Percentiles rank a stretch among this genome's conserved stretches.
Conservation (phyloP, 371 early-diverging fungal species). For the Coemansia sp. region DNA sequence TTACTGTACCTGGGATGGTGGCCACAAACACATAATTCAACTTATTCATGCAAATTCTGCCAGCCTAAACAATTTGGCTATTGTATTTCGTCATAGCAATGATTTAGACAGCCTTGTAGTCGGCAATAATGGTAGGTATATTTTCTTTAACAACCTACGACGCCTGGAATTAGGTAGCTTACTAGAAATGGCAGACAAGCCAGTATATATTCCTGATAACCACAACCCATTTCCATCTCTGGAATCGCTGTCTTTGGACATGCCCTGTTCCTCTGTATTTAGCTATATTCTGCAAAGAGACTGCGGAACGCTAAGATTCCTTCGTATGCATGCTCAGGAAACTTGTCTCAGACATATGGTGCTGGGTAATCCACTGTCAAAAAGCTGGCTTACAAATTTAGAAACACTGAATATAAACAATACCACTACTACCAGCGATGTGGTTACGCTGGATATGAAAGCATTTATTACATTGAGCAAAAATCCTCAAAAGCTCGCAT, state of each 20-base stretch:
- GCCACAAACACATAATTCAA: background rate
- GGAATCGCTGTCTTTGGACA: background rate
- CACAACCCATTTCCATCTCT: background rate
- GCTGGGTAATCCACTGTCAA: no score
- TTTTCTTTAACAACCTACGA: background rate
- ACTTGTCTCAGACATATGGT: background rate
- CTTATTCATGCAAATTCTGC: background rate
- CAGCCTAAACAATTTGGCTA: background rate
- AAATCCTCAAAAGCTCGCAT: no score
- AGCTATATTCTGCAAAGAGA: background rate
- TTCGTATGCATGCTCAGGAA: background rate
- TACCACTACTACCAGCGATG: no score
- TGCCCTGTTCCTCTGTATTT: background rate
- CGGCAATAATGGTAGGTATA: background rate
- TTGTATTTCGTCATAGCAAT: background rate
- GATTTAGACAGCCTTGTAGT: background rate
- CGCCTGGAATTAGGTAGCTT: background rate
- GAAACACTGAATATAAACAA: no score
- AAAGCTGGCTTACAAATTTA: no score
- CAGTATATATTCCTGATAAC: background rate
- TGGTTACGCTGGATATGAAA: no score
- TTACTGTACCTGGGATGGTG: background rate
- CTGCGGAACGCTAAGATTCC: background rate
- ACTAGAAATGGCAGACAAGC: background rate
- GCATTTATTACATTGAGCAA: no score